Conservation (phyloP, 768 basidiomycete genomes). For the Boletus insuetus region DNA sequence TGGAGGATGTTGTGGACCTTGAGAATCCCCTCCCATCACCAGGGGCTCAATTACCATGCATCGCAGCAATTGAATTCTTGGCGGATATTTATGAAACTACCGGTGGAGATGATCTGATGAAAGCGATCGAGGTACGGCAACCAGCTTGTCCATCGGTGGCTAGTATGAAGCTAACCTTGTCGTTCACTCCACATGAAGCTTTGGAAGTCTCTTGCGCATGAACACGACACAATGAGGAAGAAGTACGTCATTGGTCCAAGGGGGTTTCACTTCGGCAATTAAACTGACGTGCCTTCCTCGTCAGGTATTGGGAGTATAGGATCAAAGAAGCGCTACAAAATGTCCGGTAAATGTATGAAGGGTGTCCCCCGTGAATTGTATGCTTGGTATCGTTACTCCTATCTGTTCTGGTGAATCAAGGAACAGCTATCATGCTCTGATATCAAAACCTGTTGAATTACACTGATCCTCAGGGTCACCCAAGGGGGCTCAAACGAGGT, state of each 20-base stretch:
- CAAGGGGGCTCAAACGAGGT: neutral
- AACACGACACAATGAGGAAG: constrained; percentile 73
- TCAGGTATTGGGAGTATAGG: constrained; percentile 78
- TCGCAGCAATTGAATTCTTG: constrained; percentile 79
- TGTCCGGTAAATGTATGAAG: constrained; percentile 17
- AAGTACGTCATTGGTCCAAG: constrained; percentile 47
- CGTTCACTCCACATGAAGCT: constrained; percentile 42
- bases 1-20: constrained; percentile 59
- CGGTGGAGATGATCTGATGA: constrained; percentile 45
- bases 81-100: constrained; percentile 70
- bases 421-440: neutral
- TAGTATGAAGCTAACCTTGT: constrained; percentile 7
- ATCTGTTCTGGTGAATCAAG: neutral
- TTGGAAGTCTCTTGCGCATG: constrained; percentile 66
- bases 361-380: constrained; percentile 7
- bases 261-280: constrained; percentile 19
- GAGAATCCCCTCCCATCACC: constrained; percentile 69
- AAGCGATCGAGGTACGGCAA: constrained; percentile 47
- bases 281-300: constrained; percentile 18
- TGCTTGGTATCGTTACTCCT: neutral
- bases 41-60: constrained; percentile 71
- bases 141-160: neutral
- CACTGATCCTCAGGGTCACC: neutral
- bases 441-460: neutral
- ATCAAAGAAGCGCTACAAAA: constrained; percentile 48